These are phyloP conservation scores for Phytophthora europaea DNA, from an alignment of 352 stramenopile species.

Conservation along the genomic window DNA sequence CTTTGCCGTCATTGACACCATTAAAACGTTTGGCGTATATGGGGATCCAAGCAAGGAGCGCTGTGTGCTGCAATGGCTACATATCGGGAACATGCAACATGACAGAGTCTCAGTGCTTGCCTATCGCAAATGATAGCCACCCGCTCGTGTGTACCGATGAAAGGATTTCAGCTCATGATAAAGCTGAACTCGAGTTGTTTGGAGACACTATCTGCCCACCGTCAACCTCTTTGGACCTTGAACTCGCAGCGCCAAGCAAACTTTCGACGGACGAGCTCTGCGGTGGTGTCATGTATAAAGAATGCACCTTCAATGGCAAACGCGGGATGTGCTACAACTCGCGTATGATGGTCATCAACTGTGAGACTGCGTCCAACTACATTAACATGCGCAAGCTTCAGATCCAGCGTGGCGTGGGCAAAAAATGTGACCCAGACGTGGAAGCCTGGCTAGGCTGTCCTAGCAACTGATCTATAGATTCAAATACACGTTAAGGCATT, in stretches of 20 bases:
- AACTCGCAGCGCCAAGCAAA: neutral
- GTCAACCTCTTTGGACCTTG: neutral
- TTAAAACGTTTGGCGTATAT: neutral
- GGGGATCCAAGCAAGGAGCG: neutral
- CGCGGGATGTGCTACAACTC: neutral
- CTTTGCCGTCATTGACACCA: slow-evolving; percentile 1
- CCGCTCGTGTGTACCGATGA: neutral
- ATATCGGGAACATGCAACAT: slow-evolving; percentile 6
- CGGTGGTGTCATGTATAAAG: neutral
- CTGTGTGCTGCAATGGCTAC: neutral
- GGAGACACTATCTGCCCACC: neutral
- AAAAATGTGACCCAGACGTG: neutral
- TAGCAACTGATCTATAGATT: neutral
- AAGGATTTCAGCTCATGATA: neutral
- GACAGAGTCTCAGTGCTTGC: neutral
- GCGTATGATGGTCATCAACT: slow-evolving; percentile 1
- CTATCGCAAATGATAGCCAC: neutral
- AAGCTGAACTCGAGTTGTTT: neutral
- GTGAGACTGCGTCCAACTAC: neutral
- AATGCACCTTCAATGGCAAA: neutral
- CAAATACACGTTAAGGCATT: no score
- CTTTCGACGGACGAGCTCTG: neutral
- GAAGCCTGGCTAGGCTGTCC: neutral
- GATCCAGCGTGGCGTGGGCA: neutral
- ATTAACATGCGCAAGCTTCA: neutral